Evolutionary conservation across 345 rosid genomes (phyloP).

Genomic region (Syzygium aromaticum): DNA sequence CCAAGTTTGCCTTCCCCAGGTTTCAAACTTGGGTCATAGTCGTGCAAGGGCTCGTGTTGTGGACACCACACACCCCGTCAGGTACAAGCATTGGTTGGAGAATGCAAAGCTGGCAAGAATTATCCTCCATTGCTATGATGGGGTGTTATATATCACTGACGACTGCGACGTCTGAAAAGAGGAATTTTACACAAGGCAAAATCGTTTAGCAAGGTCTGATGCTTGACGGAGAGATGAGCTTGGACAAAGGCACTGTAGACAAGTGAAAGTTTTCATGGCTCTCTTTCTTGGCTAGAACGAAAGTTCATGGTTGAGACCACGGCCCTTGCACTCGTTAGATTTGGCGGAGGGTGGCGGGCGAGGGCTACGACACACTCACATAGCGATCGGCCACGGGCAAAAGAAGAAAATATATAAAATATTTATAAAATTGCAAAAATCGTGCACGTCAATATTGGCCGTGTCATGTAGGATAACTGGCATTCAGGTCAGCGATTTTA

Average conservation of each 20-base stretch:
- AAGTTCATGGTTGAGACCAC: background rate
- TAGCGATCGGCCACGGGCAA: background rate
- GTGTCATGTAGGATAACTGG: background rate
- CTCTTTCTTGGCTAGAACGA: background rate
- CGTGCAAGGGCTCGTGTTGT: background rate
- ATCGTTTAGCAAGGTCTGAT: background rate
- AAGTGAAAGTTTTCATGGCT: background rate
- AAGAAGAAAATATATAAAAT: background rate
- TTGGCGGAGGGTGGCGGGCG: too few relatives aligned
- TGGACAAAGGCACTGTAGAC: background rate
- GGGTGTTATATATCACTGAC: background rate
- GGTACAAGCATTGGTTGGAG: background rate
- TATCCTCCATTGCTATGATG: background rate
- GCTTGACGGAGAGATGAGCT: background rate
- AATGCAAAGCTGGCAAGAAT: background rate
- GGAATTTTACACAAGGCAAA: background rate
- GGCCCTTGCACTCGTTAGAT: background rate
- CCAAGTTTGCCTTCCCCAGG: background rate
- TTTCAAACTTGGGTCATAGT: background rate
- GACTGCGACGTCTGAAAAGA: background rate
- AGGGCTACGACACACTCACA: too few relatives aligned
- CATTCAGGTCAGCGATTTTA: background rate
- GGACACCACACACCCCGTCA: background rate
- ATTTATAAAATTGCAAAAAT: background rate
- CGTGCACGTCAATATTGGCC: background rate